Percentiles rank a stretch among this genome's conserved stretches.
Conservation (phyloP, 1,284 basidiomycete genomes). For the Pholiota adiposa region DNA sequence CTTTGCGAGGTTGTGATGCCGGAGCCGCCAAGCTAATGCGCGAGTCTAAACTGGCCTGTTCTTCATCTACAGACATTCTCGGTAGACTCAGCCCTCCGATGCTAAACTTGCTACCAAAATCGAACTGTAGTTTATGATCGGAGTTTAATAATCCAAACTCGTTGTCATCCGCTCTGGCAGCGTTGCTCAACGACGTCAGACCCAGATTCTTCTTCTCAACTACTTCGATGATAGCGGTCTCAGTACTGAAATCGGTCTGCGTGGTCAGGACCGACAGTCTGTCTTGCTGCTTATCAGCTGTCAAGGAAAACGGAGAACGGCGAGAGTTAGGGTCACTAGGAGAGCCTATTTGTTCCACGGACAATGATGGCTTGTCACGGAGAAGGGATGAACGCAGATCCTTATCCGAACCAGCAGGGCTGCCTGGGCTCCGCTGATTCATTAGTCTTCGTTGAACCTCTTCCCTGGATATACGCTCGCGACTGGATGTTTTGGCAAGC, state of each 20-base stretch:
- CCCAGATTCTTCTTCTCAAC: constrained; percentile 42
- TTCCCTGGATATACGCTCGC: constrained; percentile 28
- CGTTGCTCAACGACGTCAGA: constrained; percentile 27
- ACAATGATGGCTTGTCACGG: constrained; percentile 16
- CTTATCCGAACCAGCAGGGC: constrained; percentile 20
- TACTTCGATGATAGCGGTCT: constrained; percentile 49
- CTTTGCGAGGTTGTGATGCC: constrained; percentile 6
- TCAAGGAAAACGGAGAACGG: constrained; percentile 9
- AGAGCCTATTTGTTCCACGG: constrained; percentile 10
- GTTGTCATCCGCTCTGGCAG: constrained; percentile 22
- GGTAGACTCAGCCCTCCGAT: constrained; percentile 35
- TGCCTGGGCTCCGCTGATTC: constrained; percentile 22
- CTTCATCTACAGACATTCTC: constrained; percentile 20
- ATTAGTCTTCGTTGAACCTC: constrained; percentile 28
- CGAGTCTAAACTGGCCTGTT: constrained; percentile 19
- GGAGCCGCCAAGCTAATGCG: constrained; percentile 9
- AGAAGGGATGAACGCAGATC: constrained; percentile 16
- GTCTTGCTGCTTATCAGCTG: constrained; percentile 36
- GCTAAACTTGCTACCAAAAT: constrained; percentile 52
- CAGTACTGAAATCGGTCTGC: constrained; percentile 45
- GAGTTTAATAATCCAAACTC: constrained; percentile 38
- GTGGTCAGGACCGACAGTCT: constrained; percentile 41
- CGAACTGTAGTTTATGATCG: constrained; percentile 39
- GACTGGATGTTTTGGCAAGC: constrained; percentile 22
- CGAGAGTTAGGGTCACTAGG: not conserved